phyloP scores from a whole-genome alignment of 225 moss, liverwort and hornwort genomes.

The Lunularia cruciata region DNA sequence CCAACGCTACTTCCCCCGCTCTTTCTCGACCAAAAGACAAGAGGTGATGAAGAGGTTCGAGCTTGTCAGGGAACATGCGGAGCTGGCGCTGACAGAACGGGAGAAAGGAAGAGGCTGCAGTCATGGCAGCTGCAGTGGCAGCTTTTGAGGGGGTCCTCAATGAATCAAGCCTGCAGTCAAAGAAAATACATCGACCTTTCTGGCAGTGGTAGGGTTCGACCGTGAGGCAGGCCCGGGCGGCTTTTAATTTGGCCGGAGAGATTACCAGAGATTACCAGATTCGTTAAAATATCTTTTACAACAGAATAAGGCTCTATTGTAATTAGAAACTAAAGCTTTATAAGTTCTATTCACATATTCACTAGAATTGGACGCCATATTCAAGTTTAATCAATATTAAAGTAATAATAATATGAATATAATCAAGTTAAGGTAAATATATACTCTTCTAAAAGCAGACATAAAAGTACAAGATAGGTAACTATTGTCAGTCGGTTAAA shows the following conservation, averaged over 20 bases:
- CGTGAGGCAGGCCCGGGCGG: constrained; percentile 34
- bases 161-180: constrained; percentile 24
- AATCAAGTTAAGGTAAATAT: too few relatives aligned
- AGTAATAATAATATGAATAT: too few relatives aligned
- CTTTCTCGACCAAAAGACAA: constrained; percentile 50
- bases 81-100: constrained; percentile 38
- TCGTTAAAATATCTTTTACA: too few relatives aligned
- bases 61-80: constrained; percentile 41
- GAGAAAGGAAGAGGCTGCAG: constrained; percentile 49
- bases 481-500: too few relatives aligned
- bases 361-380: too few relatives aligned
- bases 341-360: too few relatives aligned
- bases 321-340: too few relatives aligned
- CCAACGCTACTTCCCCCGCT: constrained; percentile 50
- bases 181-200: neutral
- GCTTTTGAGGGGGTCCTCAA: constrained; percentile 42
- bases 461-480: too few relatives aligned
- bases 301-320: too few relatives aligned
- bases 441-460: too few relatives aligned
- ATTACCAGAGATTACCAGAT: constrained; percentile 45
- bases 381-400: too few relatives aligned
- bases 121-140: constrained; percentile 40
- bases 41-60: constrained; percentile 51
- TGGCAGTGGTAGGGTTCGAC: constrained; percentile 21
- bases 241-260: constrained; percentile 47